Evolutionary conservation across 257 asterid genomes (phyloP).

Genomic region (Rehmannia glutinosa): DNA sequence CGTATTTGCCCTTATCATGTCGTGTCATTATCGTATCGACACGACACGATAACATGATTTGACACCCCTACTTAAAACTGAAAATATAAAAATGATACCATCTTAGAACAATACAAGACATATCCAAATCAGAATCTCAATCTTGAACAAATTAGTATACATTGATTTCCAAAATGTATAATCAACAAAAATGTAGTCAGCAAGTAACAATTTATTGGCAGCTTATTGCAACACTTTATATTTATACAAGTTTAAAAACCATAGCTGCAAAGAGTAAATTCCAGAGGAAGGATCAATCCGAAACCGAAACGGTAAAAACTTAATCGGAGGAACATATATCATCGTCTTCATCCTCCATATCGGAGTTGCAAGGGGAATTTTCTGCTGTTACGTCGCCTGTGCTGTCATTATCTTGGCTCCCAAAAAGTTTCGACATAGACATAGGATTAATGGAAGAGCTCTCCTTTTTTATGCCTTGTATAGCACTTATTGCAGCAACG

Average conservation of each 20-base stretch:
- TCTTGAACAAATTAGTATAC: not conserved
- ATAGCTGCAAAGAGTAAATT: too few species aligned
- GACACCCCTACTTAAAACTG: too few species aligned
- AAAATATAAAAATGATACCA: too few species aligned
- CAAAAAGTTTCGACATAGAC: slow-evolving; percentile 59
- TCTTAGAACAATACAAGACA: not conserved
- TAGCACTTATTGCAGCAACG: slow-evolving; percentile 63
- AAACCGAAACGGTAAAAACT: slow-evolving; percentile 6
- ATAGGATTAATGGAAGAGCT: slow-evolving; percentile 75
- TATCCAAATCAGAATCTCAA: not conserved
- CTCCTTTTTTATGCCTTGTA: slow-evolving; percentile 58
- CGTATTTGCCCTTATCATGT: too few species aligned
- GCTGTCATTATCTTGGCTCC: slow-evolving; percentile 38
- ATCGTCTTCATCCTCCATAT: slow-evolving; percentile 29
- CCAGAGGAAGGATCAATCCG: too few species aligned
- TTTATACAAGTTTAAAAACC: not conserved
- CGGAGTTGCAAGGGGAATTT: slow-evolving; percentile 45
- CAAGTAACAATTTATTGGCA: slow-evolving; percentile 13
- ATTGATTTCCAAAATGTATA: not conserved
- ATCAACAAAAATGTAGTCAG: not conserved
- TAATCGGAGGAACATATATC: slow-evolving; percentile 27
- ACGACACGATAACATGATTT: too few species aligned
- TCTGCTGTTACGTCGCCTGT: slow-evolving; percentile 60
- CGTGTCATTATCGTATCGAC: too few species aligned
- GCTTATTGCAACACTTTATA: slow-evolving; percentile 7